Evolutionary conservation across 345 rosid genomes (phyloP), one percentile per base, ranked within the genome.

Genomic region (Turnera subulata): DNA sequence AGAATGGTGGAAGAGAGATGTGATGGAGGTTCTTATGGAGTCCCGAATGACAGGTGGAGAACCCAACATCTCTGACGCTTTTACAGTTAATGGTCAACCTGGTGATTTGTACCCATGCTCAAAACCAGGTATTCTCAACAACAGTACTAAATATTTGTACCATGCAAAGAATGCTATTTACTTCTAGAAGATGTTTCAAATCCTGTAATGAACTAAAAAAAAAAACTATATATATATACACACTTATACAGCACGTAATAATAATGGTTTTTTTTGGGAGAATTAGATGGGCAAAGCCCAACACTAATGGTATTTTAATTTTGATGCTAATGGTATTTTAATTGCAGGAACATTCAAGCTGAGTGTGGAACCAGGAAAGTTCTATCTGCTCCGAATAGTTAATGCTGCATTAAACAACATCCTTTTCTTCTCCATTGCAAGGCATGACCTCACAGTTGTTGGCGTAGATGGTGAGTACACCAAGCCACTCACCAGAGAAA

Each of bases 31-130:
- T 43, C 69, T 1, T 49, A 33, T n/a, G 16, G 69, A 11, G 13
- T 17, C 48, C 15, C n/a, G n/a, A n/a, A n/a, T n/a, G n/a, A n/a
- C n/a, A n/a, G 83, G 83, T 46, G 84, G 64, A 9, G 76, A 76
- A 52, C 85, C 89, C 18, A 48, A 18, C 1, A 0, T 46, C 0
- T 70, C 82, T 4, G 62, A 67, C 42, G 76, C 76, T 20, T 62
- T 50, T 57, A 70, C 76, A 21, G 70, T 77, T 62, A 77, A 77
- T 10, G 82, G 82, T 4, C 53, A 70, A 37, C 76, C 82, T 1
- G 82, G 82, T 25, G 71, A 64, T 61, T 33, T 66, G 10, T 67
- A 59, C 18, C 45, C 62, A 2, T 77, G 81, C 62, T 72, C 80
- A 4, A 65, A 23, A 26, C n/a, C 46, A 59, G 15, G 22, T 21